Evolutionary conservation across 768 basidiomycete genomes (phyloP).

Genomic region (Naganishia kalamii): DNA sequence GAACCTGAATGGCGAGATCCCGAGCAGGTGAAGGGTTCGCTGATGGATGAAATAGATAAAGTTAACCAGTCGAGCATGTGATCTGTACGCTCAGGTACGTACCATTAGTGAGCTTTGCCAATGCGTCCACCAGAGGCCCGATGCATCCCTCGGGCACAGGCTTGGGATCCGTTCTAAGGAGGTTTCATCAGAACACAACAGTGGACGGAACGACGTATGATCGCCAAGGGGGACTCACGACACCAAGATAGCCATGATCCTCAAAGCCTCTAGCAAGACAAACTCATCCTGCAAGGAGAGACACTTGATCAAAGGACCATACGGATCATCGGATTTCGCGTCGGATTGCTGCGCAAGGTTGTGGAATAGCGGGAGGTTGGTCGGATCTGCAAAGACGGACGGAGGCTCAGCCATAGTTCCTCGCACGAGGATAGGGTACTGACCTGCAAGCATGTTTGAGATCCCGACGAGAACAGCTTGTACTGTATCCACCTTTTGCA

Average conservation of each 20-base stretch:
- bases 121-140: constrained; percentile 38
- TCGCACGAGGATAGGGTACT: constrained; percentile 21
- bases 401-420: constrained; percentile 1
- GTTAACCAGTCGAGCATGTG: no score
- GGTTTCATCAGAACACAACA: not conserved
- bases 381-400: constrained; percentile 26
- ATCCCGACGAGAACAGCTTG: constrained; percentile 70
- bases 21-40: constrained; percentile 48
- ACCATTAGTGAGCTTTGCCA: constrained; percentile 54
- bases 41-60: no score
- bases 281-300: constrained; percentile 87
- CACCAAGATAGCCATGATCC: constrained; percentile 79
- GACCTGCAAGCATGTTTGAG: constrained; percentile 78
- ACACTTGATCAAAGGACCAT: constrained; percentile 52
- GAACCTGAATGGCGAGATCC: constrained; percentile 84
- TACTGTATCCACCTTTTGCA: constrained; percentile 69
- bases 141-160: constrained; percentile 33
- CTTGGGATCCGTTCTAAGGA: constrained; percentile 39
- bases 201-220: not conserved
- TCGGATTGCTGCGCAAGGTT: constrained; percentile 19
- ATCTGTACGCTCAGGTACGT: constrained; percentile 25
- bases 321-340: constrained; percentile 32
- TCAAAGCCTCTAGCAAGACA: constrained; percentile 80
- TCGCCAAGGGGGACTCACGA: constrained; percentile 8
- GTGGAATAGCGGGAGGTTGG: constrained; percentile 41